phyloP scores from a whole-genome alignment of 2,329 filamentous ascomycete species.

The Penicillium sumatraense region DNA sequence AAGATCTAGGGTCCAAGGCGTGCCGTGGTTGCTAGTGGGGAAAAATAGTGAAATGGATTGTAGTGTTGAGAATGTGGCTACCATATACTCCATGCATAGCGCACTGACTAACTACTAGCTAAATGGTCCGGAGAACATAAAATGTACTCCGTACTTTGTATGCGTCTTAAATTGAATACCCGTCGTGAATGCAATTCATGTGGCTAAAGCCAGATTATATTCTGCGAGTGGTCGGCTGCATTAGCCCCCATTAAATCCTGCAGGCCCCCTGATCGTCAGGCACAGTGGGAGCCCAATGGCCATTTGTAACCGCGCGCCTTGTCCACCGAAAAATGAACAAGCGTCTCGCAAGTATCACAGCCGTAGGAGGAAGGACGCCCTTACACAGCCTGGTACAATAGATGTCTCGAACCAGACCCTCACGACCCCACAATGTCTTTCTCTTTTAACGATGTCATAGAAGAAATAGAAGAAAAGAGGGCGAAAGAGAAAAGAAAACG shows the following conservation, averaged over 20 bases:
- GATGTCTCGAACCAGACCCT: neutral
- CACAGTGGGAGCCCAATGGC: neutral
- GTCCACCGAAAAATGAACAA: neutral
- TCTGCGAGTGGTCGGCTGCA: neutral
- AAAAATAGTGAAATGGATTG: neutral
- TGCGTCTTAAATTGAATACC: neutral
- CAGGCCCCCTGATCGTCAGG: slow-evolving; percentile 20
- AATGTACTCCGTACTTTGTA: too few species aligned
- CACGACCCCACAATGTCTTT: neutral
- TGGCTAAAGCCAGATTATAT: neutral
- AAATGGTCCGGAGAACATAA: too few species aligned
- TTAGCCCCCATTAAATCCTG: neutral
- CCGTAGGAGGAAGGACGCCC: neutral
- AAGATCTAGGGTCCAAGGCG: neutral
- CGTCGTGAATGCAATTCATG: neutral
- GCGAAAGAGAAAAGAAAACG: neutral
- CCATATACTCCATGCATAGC: too few species aligned
- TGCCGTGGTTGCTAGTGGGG: neutral
- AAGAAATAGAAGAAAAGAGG: neutral
- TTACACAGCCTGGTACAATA: neutral
- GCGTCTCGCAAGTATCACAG: too few species aligned
- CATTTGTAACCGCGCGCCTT: neutral
- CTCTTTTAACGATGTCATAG: neutral
- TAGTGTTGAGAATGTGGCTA: too few species aligned
- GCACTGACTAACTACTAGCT: too few species aligned